Conservation (phyloP, 208 protist genomes). For the Phytomonas sp. region DNA sequence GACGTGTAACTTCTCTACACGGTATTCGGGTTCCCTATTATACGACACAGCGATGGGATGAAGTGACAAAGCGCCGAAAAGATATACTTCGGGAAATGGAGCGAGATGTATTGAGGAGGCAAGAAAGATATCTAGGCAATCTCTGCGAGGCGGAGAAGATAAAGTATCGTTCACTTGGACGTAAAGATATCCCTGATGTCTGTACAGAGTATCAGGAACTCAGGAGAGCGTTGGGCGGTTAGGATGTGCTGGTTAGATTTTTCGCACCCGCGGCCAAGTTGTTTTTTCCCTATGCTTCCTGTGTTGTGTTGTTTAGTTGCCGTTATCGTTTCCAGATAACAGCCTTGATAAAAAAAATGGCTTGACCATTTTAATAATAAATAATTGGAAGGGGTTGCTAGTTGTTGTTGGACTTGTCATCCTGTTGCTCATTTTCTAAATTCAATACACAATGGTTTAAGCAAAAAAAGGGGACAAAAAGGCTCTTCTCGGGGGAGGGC, state of each 20-base stretch:
- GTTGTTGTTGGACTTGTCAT: too few species aligned
- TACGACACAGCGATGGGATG: constrained; percentile 34
- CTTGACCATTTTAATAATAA: too few species aligned
- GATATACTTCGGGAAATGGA: constrained; percentile 38
- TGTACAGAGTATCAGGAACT: constrained; percentile 53
- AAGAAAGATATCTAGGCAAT: constrained; percentile 54
- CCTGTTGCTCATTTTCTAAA: too few species aligned
- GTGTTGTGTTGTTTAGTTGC: background rate
- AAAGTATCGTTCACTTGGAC: constrained; percentile 42
- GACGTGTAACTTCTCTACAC: constrained; percentile 45
- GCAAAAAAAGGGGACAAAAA: too few species aligned
- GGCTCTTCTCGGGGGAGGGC: too few species aligned
- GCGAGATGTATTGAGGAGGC: constrained; percentile 50
- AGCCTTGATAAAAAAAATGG: too few species aligned
- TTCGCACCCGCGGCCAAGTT: constrained; percentile 7
- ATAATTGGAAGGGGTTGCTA: too few species aligned
- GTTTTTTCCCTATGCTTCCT: constrained; percentile 6
- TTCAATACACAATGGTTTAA: too few species aligned
- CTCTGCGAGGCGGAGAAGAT: constrained; percentile 79
- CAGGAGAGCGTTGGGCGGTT: constrained; percentile 32
- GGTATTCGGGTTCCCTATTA: constrained; percentile 64
- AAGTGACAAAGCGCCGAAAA: constrained; percentile 38
- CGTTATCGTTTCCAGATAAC: constrained; percentile 1
- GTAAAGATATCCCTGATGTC: constrained; percentile 48
- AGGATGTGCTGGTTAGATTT: background rate